Conservation (phyloP, 2,329 filamentous ascomycete genomes). For the Aspergillus awamori region DNA sequence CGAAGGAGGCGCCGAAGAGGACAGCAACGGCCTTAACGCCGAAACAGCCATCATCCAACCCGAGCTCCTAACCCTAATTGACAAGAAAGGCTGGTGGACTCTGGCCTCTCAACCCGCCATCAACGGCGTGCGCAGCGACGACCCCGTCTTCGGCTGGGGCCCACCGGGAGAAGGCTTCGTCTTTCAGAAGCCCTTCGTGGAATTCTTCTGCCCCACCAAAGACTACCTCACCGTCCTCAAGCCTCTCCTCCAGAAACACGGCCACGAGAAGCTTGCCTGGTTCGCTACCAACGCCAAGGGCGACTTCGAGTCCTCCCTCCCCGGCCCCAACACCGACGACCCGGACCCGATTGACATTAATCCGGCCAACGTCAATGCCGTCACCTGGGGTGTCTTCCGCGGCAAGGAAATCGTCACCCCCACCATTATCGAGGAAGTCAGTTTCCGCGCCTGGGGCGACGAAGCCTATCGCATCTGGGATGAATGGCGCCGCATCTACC, state of each 20-base stretch:
- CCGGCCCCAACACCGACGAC: conserved; percentile 28
- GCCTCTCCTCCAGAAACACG: conserved; percentile 61
- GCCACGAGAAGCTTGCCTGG: conserved; percentile 74
- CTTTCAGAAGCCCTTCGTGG: conserved; percentile 97
- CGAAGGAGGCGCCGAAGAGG: conserved; percentile 68
- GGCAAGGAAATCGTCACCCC: conserved; percentile 96
- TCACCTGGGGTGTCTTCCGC: conserved; percentile 95
- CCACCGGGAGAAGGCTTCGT: conserved; percentile 84
- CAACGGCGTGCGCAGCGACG: conserved; percentile 76
- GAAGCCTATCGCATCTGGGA: conserved; percentile 95
- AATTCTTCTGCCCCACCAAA: conserved; percentile 79
- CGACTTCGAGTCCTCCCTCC: conserved; percentile 70
- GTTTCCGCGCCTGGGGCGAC: conserved; percentile 90
- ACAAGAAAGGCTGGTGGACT: conserved; percentile 86
- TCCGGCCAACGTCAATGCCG: conserved; percentile 75
- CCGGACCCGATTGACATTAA: conserved; percentile 38
- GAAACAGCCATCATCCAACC: conserved; percentile 82
- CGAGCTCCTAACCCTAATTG: conserved; percentile 75
- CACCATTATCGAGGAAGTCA: conserved; percentile 94
- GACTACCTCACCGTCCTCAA: conserved; percentile 70
- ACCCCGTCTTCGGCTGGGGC: conserved; percentile 89
- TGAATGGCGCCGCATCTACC: conserved; percentile 90
- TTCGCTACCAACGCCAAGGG: conserved; percentile 80
- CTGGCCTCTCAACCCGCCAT: conserved; percentile 94
- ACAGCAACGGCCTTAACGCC: conserved; percentile 52